These are phyloP conservation scores for Claviceps sp. DNA, from an alignment of 2,329 filamentous ascomycete species.

Conservation along the genomic window DNA sequence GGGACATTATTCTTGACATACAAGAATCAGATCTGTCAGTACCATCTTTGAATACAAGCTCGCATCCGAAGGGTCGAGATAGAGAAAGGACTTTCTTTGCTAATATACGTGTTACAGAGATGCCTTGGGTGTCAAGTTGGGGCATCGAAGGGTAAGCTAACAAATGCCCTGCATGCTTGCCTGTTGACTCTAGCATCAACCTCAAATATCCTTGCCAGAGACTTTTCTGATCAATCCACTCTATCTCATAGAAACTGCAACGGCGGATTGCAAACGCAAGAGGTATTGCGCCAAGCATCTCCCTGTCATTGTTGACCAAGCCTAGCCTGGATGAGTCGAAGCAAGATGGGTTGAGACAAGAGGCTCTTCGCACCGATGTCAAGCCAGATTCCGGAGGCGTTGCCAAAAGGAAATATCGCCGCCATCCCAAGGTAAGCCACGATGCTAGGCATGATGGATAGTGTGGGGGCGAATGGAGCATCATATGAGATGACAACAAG, in stretches of 20 bases:
- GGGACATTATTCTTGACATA: constrained; percentile 73
- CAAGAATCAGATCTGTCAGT: constrained; percentile 70
- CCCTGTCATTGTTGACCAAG: constrained; percentile 34
- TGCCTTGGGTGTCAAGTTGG: constrained; percentile 62
- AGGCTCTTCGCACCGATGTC: constrained; percentile 32
- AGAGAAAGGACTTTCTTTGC: neutral
- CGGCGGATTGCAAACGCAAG: constrained; percentile 64
- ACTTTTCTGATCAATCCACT: constrained; percentile 3
- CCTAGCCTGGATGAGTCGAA: constrained; percentile 40
- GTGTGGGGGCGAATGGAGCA: too few species aligned
- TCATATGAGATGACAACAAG: neutral
- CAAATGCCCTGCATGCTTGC: too few species aligned
- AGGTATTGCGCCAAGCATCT: constrained; percentile 43
- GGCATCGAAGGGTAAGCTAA: constrained; percentile 60
- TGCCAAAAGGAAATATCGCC: constrained; percentile 60
- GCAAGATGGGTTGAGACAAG: constrained; percentile 37
- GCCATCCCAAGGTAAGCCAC: constrained; percentile 54
- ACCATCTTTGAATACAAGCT: neutral
- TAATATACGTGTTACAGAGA: constrained; percentile 36
- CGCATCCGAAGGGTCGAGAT: too few species aligned
- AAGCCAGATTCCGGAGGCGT: constrained; percentile 30
- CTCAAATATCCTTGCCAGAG: constrained; percentile 4
- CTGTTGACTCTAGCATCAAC: too few species aligned
- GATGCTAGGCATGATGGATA: neutral
- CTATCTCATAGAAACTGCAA: constrained; percentile 58